phyloP scores from a whole-genome alignment of 192 early-diverging fungal genomes.

The Coemansia sp. region DNA sequence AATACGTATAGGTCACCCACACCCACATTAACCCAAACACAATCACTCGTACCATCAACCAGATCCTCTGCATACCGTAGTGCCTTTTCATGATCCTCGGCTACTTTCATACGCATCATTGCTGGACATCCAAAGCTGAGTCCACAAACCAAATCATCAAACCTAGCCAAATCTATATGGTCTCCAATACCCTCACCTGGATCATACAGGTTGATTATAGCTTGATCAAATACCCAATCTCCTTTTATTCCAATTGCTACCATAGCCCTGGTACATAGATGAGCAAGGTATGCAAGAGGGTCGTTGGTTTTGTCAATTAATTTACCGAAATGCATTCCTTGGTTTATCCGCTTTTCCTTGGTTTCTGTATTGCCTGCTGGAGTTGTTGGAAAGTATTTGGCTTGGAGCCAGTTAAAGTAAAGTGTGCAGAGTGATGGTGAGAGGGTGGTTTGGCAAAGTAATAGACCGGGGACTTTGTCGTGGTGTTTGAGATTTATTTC shows the following conservation, averaged over 20 bases:
- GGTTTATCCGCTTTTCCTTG: slow-evolving; percentile 12
- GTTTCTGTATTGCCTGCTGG: not conserved
- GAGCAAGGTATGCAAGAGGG: slow-evolving; percentile 13
- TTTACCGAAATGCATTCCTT: slow-evolving; percentile 42
- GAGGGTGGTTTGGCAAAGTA: not conserved
- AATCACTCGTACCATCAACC: not conserved
- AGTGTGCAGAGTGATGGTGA: not conserved
- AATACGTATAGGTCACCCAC: slow-evolving; percentile 51
- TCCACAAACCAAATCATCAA: slow-evolving; percentile 52
- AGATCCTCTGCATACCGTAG: slow-evolving; percentile 9
- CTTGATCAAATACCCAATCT: slow-evolving; percentile 40
- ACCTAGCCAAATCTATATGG: slow-evolving; percentile 56
- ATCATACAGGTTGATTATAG: slow-evolving; percentile 54
- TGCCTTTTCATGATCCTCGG: slow-evolving; percentile 2
- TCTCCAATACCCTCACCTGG: slow-evolving; percentile 52
- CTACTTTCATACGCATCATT: slow-evolving; percentile 39
- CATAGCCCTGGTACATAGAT: not conserved
- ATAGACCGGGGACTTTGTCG: slow-evolving; percentile 13
- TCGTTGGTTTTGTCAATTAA: slow-evolving; percentile 1
- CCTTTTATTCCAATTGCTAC: not conserved
- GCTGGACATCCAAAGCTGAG: slow-evolving; percentile 41
- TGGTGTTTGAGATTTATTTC: not conserved
- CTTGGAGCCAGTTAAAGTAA: slow-evolving; percentile 30
- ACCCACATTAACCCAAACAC: slow-evolving; percentile 18
- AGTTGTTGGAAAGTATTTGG: slow-evolving; percentile 24